Conservation (phyloP, 176 grass and related monocot genomes). For the Zoysia pacifica region DNA sequence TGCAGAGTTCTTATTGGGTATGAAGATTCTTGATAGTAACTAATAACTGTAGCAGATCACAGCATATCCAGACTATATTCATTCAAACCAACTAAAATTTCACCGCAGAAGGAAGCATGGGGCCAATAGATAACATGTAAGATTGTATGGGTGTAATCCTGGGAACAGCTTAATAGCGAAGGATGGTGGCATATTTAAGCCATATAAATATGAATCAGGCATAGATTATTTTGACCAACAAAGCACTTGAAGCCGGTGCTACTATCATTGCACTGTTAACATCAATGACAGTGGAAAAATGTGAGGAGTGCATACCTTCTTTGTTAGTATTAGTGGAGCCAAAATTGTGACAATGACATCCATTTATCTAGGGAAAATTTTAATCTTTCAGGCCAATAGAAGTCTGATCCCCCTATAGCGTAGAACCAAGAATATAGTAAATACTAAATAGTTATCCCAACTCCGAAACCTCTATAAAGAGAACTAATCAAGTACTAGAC, state of each 20-base stretch:
- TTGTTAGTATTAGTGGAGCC: neutral
- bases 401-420: neutral
- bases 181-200: constrained; percentile 14
- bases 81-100: constrained; percentile 16
- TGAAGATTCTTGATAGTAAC: constrained; percentile 28
- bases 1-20: constrained; percentile 32
- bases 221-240: neutral
- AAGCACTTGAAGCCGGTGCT: neutral
- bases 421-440: neutral
- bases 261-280: neutral
- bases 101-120: constrained; percentile 1
- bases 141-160: neutral
- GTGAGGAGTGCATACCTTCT: neutral
- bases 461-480: neutral
- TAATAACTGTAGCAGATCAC: constrained; percentile 16
- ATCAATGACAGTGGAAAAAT: constrained; percentile 8
- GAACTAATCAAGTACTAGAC: neutral
- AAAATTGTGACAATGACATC: neutral
- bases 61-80: constrained; percentile 26
- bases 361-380: neutral
- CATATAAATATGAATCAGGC: neutral
- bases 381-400: neutral
- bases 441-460: neutral
- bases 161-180: neutral
- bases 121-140: neutral